Base-by-base conservation (phyloP, 1,284 basidiomycete genomes). In the Xerocomus nothofagi region DNA sequence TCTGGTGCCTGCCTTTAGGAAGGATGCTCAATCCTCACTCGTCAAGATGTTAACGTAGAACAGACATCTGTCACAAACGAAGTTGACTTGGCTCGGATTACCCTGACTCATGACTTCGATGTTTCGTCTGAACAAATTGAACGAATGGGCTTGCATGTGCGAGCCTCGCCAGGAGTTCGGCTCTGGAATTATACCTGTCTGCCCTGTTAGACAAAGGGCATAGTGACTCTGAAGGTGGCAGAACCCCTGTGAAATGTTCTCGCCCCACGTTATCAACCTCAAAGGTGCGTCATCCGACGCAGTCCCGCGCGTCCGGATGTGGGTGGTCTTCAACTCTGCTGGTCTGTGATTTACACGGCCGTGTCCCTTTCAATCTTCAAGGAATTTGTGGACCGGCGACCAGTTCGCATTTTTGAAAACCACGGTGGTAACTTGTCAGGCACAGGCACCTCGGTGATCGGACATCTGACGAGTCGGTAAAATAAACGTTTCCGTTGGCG, bases 11-110 rank as follows among this genome's bases (percentile, higher is more conserved):
- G 14, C 20, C 26, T 21, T 36, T 44, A 15, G 6, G 5, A 47
- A 24, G 18, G 11, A 47, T 15, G 17, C 24, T 33, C 30, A 6
- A 54, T 17, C 29, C 7, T 20, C 15, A 39, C 8, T 15, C 44
- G 69, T 36, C 83, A 81, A 59, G 85, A 84, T 9, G 81, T 20
- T 20, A 17, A 42, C 26, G 29, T 31, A 32, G n/a, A 20, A 32
- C 29, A 31, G 39, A 56, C 36, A 36, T 10, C 24, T 10, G 30
- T 32, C 33, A 27, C 34, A 8, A 30, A 27, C 17, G 15, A 21
- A 37, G 14, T n/a, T 12, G 33, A 18, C 12, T 17, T n/a, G 21
- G 37, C 20, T 24, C 12, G 20, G 26, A 10, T 14, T 7, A 32
- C 77, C 41, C 79, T 78, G 59, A 49, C 33, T 42, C 61, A 61